phyloP scores from a whole-genome alignment of 306 rosid species.

The Corylus americana region DNA sequence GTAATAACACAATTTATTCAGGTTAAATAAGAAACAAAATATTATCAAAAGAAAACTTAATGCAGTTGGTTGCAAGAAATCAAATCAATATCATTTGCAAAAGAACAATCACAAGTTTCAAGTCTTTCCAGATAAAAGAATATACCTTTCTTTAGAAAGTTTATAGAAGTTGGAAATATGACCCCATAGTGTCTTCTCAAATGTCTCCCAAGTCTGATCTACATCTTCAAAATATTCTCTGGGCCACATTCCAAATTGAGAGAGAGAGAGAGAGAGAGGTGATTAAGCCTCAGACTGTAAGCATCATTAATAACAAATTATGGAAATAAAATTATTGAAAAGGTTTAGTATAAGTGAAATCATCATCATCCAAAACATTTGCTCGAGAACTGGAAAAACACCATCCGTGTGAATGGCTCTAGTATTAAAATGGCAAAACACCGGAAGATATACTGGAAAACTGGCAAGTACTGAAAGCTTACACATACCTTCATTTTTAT shows the following conservation, averaged over 20 bases:
- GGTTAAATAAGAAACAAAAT: neutral
- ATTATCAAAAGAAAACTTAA: conserved; percentile 16
- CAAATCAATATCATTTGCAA: conserved; percentile 12
- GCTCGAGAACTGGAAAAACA: no score
- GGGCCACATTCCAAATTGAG: conserved; percentile 25
- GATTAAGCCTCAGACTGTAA: conserved; percentile 10
- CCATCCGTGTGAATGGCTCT: neutral
- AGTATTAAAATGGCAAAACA: neutral
- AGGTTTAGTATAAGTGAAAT: neutral
- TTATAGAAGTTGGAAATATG: conserved; percentile 83
- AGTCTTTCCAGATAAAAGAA: neutral
- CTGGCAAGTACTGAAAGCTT: neutral
- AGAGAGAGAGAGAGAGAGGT: conserved; percentile 21
- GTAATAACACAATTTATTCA: neutral
- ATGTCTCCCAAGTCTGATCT: conserved; percentile 91
- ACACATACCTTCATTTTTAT: neutral
- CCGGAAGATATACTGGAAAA: neutral
- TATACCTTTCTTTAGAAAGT: conserved; percentile 91
- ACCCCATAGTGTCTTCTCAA: conserved; percentile 92
- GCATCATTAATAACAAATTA: neutral
- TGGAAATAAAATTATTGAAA: conserved; percentile 11
- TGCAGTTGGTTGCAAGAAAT: conserved; percentile 11
- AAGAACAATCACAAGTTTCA: conserved; percentile 17
- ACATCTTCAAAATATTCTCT: conserved; percentile 98
- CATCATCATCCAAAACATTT: conserved; percentile 10